These are phyloP conservation scores for Porphyridium purpureum DNA, from an alignment of 23 red algal species.

Conservation along the genomic window DNA sequence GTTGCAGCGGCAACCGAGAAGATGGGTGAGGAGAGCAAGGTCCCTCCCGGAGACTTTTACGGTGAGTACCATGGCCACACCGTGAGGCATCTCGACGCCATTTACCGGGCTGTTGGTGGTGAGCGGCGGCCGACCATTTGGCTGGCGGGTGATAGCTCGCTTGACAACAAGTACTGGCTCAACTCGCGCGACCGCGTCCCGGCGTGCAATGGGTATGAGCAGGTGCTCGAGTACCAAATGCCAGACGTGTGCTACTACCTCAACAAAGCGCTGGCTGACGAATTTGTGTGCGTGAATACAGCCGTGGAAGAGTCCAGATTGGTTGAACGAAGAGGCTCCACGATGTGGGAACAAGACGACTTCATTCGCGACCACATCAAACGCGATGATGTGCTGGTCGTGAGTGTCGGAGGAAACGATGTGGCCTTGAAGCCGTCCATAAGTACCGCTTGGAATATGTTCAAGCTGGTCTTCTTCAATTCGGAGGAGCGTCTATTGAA, in stretches of 20 bases:
- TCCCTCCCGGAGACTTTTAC: no score
- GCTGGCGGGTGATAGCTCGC: constrained; percentile 42
- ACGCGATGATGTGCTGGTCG: constrained; percentile 20
- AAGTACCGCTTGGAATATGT: constrained; percentile 10
- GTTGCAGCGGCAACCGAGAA: no score
- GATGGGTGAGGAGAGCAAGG: no score
- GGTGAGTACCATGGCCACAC: constrained; percentile 43
- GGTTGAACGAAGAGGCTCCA: background rate
- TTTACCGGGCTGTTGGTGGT: no score
- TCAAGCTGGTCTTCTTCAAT: constrained; percentile 9
- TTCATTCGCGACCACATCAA: constrained; percentile 21
- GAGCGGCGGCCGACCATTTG: constrained; percentile 24
- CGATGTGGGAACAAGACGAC: constrained; percentile 13
- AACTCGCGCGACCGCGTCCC: background rate
- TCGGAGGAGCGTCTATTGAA: background rate
- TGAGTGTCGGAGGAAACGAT: constrained; percentile 58
- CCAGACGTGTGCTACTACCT: constrained; percentile 54
- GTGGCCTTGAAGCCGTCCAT: constrained; percentile 20
- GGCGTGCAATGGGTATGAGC: constrained; percentile 1
- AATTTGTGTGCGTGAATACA: constrained; percentile 11
- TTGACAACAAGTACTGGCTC: constrained; percentile 71
- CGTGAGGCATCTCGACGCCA: background rate
- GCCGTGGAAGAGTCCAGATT: constrained; percentile 49
- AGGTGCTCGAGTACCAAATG: background rate
- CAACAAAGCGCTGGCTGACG: constrained; percentile 1